Base-by-base conservation (phyloP, 345 rosid genomes). In the Combretum micranthum region DNA sequence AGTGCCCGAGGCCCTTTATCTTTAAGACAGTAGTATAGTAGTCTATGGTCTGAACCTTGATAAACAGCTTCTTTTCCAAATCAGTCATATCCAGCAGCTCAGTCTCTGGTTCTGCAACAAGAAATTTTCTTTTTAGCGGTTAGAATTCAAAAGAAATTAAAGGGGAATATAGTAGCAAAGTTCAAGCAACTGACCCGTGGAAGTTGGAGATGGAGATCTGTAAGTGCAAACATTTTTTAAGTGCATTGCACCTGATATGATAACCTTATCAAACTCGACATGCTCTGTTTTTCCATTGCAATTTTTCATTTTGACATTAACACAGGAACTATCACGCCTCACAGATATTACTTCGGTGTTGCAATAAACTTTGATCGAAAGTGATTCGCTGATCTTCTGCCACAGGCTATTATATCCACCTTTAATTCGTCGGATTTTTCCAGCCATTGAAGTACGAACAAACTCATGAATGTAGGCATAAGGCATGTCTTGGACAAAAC, bases 401-500 rank as follows among this genome's bases (percentile, higher is more conserved):
- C 90, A 84, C 3, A 84, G 69, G 42, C 77, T 73, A 44, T 68
- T 70, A 45, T 84, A 81, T 69, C 87, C 90, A 52, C 81, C 85
- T 56, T 66, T 81, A 51, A 84, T 74, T 20, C 87, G 84, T 15
- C 77, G 60, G 26, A 84, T 81, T 67, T 84, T 84, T 50, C 90
- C 85, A 14, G 90, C 90, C 87, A 84, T 84, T 52, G 86, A 81
- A 52, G 87, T 84, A 60, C 80, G 56, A 22, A 81, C 81, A 68
- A 84, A 84, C 68, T 84, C 90, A 50, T 84, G 90, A 44, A 84
- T 54, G 59, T 79, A 84, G 11, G 87, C 83, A 45, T 81, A 81
- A 25, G 90, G 80, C 90, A 84, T 84, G 63, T 84, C 87, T 66
- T 77, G 83, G 45, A 80, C 75, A 25, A 69, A 81, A 42, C 90